Evolutionary conservation across 2,329 filamentous ascomycete species (phyloP).

Genomic region (Calonectria ilicicola): DNA sequence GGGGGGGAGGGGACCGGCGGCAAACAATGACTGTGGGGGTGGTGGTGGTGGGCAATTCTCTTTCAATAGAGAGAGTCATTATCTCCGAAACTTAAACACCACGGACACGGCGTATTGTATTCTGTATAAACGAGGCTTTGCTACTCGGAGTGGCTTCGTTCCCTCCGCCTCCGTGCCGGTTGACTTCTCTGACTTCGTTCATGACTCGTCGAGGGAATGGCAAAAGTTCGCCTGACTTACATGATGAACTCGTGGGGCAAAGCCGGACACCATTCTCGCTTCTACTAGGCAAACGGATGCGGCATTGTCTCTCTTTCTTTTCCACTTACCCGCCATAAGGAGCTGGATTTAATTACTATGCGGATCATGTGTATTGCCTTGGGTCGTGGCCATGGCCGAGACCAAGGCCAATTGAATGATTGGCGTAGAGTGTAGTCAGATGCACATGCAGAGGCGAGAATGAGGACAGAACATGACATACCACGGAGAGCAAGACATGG

Average conservation of each 20-base stretch:
- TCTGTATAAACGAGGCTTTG: not conserved
- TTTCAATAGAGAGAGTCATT: not conserved
- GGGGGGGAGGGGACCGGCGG: not conserved
- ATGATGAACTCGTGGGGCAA: not conserved
- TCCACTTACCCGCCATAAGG: not conserved
- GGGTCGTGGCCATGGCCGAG: not conserved
- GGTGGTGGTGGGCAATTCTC: not conserved
- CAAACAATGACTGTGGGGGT: not conserved
- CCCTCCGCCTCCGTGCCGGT: not conserved
- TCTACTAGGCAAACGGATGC: not conserved
- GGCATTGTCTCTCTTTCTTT: not conserved
- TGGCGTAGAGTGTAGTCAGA: not conserved
- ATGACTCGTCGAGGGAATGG: not conserved
- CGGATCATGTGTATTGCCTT: not conserved
- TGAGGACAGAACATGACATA: not conserved
- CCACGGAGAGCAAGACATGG: not conserved
- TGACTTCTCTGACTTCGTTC: not conserved
- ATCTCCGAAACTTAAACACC: conserved; percentile 5
- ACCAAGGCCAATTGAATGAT: not conserved
- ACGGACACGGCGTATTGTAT: not conserved
- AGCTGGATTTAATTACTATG: not conserved
- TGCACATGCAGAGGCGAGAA: not conserved
- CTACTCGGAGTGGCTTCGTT: not conserved
- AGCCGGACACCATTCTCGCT: not conserved
- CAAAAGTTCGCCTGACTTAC: not conserved